phyloP scores from a whole-genome alignment of 179 eudicot species.

The Silene coronaria region DNA sequence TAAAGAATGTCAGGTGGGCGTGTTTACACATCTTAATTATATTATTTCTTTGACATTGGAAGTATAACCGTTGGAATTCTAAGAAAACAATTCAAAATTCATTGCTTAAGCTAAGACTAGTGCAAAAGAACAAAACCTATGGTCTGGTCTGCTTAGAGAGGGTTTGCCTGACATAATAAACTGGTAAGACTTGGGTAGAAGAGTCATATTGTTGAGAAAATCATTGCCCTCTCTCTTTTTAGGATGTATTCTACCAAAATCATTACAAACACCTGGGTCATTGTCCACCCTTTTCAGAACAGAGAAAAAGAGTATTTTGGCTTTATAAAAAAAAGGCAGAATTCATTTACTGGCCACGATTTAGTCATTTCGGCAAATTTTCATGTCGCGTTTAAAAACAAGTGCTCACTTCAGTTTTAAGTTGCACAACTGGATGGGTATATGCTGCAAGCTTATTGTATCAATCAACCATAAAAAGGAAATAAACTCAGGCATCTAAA shows the following conservation, averaged over 20 bases:
- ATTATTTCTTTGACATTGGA: not conserved
- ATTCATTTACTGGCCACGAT: not conserved
- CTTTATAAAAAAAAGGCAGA: not conserved
- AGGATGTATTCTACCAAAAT: not conserved
- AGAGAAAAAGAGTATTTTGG: not conserved
- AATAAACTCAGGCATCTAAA: not conserved
- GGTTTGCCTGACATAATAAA: not conserved
- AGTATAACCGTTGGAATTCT: not conserved
- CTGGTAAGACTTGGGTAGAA: not conserved
- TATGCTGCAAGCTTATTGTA: not conserved
- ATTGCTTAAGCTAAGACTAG: not conserved
- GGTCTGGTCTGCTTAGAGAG: not conserved
- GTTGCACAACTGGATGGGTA: not conserved
- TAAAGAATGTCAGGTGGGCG: not conserved
- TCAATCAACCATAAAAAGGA: conserved; percentile 1
- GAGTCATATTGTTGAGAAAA: not conserved
- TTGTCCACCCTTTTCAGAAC: not conserved
- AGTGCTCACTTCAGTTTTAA: not conserved
- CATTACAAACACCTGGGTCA: not conserved
- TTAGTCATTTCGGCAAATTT: no score
- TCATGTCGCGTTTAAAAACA: not conserved
- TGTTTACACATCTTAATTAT: not conserved
- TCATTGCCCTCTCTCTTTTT: not conserved
- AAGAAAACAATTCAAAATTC: not conserved
- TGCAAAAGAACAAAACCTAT: not conserved